phyloP scores from a whole-genome alignment of 164 flowering plant species.

The Kalanchoe fedtschenkoi region DNA sequence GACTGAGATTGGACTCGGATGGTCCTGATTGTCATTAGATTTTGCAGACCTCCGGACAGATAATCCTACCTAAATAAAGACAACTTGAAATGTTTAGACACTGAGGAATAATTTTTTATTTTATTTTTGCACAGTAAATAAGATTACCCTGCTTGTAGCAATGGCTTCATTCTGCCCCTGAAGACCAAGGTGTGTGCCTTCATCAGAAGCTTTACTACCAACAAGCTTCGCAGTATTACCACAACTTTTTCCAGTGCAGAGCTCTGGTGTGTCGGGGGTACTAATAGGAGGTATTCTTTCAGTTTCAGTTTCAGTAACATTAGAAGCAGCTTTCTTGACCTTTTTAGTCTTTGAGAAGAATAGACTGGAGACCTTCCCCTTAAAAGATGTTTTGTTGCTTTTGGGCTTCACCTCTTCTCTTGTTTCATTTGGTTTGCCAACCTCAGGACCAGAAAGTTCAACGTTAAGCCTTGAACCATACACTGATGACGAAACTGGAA shows the following conservation, averaged over 20 bases:
- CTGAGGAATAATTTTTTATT: not conserved
- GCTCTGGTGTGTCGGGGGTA: conserved; percentile 14
- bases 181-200: conserved; percentile 12
- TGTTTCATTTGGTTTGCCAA: conserved; percentile 20
- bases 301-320: conserved; percentile 17
- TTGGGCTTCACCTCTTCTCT: conserved; percentile 41
- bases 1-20: conserved; percentile 53
- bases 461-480: conserved; percentile 32
- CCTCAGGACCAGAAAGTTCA: conserved; percentile 30
- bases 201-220: conserved; percentile 16
- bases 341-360: conserved; percentile 75
- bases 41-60: conserved; percentile 21
- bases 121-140: not conserved
- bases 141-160: conserved; percentile 30
- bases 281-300: conserved; percentile 16
- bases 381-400: conserved; percentile 52
- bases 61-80: conserved; percentile 20
- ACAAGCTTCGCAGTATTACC: conserved; percentile 17
- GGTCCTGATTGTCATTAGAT: conserved; percentile 28
- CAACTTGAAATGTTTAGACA: not conserved
- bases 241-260: conserved; percentile 7
- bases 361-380: conserved; percentile 74
- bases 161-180: conserved; percentile 16
- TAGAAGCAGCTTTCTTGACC: conserved; percentile 41
- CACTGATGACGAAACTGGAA: conserved; percentile 54